Evolutionary conservation across 345 rosid genomes (phyloP).

Genomic region (Physaria fendleri): DNA sequence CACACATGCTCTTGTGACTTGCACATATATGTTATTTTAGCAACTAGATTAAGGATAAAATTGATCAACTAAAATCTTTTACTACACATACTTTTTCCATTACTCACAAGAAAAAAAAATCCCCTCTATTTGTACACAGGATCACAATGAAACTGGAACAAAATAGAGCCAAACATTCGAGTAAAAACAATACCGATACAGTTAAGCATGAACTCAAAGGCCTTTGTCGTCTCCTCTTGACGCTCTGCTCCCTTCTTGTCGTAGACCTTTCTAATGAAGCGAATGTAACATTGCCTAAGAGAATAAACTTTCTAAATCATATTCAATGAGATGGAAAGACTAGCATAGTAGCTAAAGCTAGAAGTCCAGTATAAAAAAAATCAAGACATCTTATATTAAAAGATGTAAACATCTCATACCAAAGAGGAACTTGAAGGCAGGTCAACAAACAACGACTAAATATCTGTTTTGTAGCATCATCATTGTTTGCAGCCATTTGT

Average conservation of each 20-base stretch:
- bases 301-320: background rate
- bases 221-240: constrained; percentile 86
- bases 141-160: background rate
- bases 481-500: constrained; percentile 72
- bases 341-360: background rate
- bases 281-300: constrained; percentile 86
- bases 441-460: constrained; percentile 90
- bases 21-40: too few relatives aligned
- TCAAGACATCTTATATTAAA: background rate
- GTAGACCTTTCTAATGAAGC: constrained; percentile 81
- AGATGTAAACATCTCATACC: constrained; percentile 42
- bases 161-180: background rate
- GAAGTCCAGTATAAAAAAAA: background rate
- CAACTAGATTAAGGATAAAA: background rate
- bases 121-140: too few relatives aligned
- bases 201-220: constrained; percentile 85
- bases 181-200: constrained; percentile 60
- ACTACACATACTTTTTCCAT: background rate
- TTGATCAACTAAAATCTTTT: background rate
- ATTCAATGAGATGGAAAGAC: constrained; percentile 5
- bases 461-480: constrained; percentile 84
- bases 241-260: constrained; percentile 89
- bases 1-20: too few relatives aligned
- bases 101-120: background rate
- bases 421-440: constrained; percentile 92